Percentiles rank a stretch among this genome's conserved stretches.
These are phyloP conservation scores for Linnemannia exigua DNA, from an alignment of 192 early-diverging fungal genomes.

Conservation along the genomic window DNA sequence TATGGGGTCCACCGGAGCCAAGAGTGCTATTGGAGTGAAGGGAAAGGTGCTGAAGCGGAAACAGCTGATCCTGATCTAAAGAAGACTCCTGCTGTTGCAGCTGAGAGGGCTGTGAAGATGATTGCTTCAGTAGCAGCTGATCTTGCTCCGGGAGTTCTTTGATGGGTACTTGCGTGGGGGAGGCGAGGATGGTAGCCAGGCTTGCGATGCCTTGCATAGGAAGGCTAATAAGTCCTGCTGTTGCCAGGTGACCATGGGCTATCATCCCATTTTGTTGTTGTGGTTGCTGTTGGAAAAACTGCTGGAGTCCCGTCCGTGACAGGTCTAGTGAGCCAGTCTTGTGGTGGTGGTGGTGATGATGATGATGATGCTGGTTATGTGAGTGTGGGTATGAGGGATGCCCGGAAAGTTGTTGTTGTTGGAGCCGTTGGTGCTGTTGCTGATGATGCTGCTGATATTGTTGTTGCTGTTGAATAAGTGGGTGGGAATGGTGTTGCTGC, in stretches of 20 bases:
- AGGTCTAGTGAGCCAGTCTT: slow-evolving; percentile 43
- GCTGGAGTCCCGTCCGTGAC: neutral
- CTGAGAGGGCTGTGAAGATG: neutral
- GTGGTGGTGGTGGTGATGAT: slow-evolving; percentile 24
- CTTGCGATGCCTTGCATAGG: neutral
- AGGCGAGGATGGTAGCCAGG: neutral
- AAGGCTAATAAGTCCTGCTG: neutral
- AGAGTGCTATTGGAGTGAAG: neutral
- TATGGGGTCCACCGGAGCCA: slow-evolving; percentile 17
- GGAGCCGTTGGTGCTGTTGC: slow-evolving; percentile 1
- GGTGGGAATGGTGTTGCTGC: slow-evolving; percentile 13
- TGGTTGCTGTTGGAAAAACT: slow-evolving; percentile 31
- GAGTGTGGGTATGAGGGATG: neutral
- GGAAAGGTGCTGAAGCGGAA: neutral
- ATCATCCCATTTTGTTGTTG: slow-evolving; percentile 2
- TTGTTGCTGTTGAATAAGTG: slow-evolving; percentile 12
- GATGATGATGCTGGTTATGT: slow-evolving; percentile 14
- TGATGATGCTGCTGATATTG: slow-evolving; percentile 21
- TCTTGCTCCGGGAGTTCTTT: neutral
- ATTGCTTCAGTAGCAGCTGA: slow-evolving; percentile 3
- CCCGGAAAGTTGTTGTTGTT: slow-evolving; percentile 2
- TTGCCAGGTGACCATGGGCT: neutral
- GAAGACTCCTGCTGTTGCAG: neutral
- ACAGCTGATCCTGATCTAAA: slow-evolving; percentile 6
- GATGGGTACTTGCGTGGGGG: neutral